phyloP scores from a whole-genome alignment of 2,329 filamentous ascomycete species.

The Diplodia intermedia region DNA sequence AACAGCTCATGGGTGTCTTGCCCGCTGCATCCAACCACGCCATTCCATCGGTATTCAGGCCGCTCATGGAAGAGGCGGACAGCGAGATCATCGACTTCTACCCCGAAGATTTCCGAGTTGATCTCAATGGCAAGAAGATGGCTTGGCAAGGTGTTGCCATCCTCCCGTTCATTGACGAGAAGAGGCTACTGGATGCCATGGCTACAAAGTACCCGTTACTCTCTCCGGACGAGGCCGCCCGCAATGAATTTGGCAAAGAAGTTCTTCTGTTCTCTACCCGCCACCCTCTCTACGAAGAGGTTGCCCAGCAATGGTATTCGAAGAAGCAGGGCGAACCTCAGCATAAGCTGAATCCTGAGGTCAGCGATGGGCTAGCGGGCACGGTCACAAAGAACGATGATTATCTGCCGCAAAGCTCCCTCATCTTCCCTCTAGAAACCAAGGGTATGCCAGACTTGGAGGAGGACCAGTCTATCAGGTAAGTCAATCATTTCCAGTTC shows the following conservation, averaged over 20 bases:
- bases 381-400: constrained; percentile 80
- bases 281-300: constrained; percentile 84
- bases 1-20: constrained; percentile 97
- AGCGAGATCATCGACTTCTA: constrained; percentile 98
- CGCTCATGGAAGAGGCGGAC: constrained; percentile 84
- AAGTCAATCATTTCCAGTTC: constrained; percentile 44
- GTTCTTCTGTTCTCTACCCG: constrained; percentile 83
- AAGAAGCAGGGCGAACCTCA: constrained; percentile 76
- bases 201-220: constrained; percentile 80
- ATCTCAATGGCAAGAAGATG: constrained; percentile 97
- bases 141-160: constrained; percentile 96
- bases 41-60: constrained; percentile 85
- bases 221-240: constrained; percentile 74
- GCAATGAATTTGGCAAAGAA: constrained; percentile 82
- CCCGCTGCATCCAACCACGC: constrained; percentile 92
- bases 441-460: constrained; percentile 78
- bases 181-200: constrained; percentile 81
- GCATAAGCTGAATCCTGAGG: constrained; percentile 75
- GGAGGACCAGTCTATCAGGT: constrained; percentile 86
- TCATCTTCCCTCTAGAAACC: constrained; percentile 78
- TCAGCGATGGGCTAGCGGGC: constrained; percentile 80
- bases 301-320: constrained; percentile 86
- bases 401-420: constrained; percentile 82
- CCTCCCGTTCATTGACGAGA: constrained; percentile 95
- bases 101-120: constrained; percentile 89